phyloP scores from a whole-genome alignment of 495 filamentous ascomycete species.

The Rhizodiscina lignyota region DNA sequence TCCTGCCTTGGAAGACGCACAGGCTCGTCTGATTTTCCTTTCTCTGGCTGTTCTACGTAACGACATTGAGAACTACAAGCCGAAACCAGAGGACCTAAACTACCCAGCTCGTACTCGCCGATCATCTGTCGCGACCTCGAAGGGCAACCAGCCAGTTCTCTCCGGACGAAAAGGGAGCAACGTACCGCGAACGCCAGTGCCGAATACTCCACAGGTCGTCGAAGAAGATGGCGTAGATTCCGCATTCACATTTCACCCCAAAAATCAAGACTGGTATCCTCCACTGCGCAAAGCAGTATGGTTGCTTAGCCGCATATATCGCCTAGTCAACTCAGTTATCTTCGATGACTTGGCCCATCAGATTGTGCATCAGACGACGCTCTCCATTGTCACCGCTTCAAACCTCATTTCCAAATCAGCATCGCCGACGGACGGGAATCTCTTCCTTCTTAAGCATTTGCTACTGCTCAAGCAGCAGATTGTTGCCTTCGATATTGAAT shows the following conservation, averaged over 20 bases:
- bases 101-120: slow-evolving; percentile 37
- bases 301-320: slow-evolving; percentile 71
- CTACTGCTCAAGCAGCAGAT: slow-evolving; percentile 84
- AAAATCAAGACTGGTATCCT: slow-evolving; percentile 44
- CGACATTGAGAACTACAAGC: slow-evolving; percentile 54
- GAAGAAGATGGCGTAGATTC: slow-evolving; percentile 26
- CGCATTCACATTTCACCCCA: slow-evolving; percentile 14
- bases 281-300: slow-evolving; percentile 64
- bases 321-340: slow-evolving; percentile 60
- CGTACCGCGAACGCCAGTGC: slow-evolving; percentile 27
- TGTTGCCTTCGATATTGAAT: slow-evolving; percentile 81
- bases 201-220: slow-evolving; percentile 33
- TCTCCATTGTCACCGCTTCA: slow-evolving; percentile 41
- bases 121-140: slow-evolving; percentile 28
- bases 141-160: slow-evolving; percentile 20
- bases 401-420: slow-evolving; percentile 26
- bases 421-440: slow-evolving; percentile 45
- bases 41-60: slow-evolving; percentile 48
- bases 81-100: slow-evolving; percentile 49
- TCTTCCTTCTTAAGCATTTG: slow-evolving; percentile 85
- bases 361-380: slow-evolving; percentile 57
- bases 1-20: slow-evolving; percentile 54
- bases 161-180: slow-evolving; percentile 21
- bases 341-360: slow-evolving; percentile 66
- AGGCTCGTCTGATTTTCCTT: slow-evolving; percentile 58